Conservation (phyloP, 75 land plant genomes). For the Sequoia sempervirens region DNA sequence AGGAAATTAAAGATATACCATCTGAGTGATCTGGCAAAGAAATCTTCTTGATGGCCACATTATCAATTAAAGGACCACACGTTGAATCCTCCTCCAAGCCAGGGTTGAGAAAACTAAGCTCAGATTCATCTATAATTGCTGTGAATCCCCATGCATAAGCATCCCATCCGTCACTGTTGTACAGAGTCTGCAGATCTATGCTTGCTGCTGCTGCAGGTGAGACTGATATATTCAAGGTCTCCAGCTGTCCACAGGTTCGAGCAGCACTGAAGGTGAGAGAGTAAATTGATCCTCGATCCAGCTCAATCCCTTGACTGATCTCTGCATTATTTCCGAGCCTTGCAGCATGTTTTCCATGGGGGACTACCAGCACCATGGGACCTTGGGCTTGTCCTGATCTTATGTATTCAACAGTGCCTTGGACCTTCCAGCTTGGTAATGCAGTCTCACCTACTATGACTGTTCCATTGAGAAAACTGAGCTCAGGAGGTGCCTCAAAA, state of each 20-base stretch:
- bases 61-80: conserved; percentile 7
- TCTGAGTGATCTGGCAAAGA: neutral
- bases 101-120: neutral
- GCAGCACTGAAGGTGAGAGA: conserved; percentile 69
- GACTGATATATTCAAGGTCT: conserved; percentile 46
- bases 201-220: conserved; percentile 19
- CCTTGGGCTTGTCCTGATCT: conserved; percentile 50
- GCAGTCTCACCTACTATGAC: conserved; percentile 15
- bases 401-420: conserved; percentile 58
- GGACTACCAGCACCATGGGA: conserved; percentile 49
- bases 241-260: conserved; percentile 64
- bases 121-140: neutral
- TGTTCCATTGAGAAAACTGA: conserved; percentile 28
- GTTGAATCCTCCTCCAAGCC: neutral
- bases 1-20: conserved; percentile 4
- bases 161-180: conserved; percentile 28
- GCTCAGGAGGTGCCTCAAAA: conserved; percentile 44
- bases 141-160: conserved; percentile 29
- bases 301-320: conserved; percentile 41
- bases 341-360: conserved; percentile 50
- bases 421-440: conserved; percentile 48
- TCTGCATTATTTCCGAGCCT: conserved; percentile 62
- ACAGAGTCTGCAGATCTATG: conserved; percentile 27
- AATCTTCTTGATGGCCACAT: conserved; percentile 6
- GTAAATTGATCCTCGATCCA: conserved; percentile 50